Conservation (phyloP, 148 eudicot species). For the Camellia japonica region DNA sequence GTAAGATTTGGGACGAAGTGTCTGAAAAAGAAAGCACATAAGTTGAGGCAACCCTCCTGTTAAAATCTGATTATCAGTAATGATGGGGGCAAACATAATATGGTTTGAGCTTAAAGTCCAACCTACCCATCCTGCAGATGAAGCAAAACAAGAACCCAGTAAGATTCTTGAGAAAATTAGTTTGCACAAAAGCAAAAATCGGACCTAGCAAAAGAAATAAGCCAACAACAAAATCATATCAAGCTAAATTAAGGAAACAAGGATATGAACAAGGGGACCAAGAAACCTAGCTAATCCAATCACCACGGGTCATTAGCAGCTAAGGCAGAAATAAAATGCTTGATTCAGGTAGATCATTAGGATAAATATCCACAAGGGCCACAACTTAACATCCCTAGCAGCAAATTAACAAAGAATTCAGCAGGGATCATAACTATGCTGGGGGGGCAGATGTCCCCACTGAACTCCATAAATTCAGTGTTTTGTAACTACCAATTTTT, state of each 20-base stretch:
- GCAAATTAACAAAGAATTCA: background rate
- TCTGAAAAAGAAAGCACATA: constrained; percentile 39
- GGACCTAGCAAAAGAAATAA: background rate
- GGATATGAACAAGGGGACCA: background rate
- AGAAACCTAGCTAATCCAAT: background rate
- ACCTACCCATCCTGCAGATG: constrained; percentile 98
- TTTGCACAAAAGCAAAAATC: background rate
- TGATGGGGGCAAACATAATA: background rate
- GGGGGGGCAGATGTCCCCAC: no score
- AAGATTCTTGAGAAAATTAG: constrained; percentile 4
- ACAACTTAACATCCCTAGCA: background rate
- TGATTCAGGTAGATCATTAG: constrained; percentile 1
- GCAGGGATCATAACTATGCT: background rate
- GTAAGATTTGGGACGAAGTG: constrained; percentile 96
- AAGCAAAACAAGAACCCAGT: constrained; percentile 19
- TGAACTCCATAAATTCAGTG: no score
- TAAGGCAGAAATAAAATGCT: background rate
- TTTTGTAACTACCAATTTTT: no score
- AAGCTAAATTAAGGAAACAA: background rate
- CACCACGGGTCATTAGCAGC: background rate
- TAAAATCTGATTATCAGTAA: constrained; percentile 12
- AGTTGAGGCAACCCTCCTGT: constrained; percentile 7
- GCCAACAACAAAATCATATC: background rate
- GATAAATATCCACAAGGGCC: background rate
- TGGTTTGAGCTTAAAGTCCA: constrained; percentile 16